These are phyloP conservation scores for Phytophthora podocarpi DNA, from an alignment of 352 stramenopile species.

Conservation along the genomic window DNA sequence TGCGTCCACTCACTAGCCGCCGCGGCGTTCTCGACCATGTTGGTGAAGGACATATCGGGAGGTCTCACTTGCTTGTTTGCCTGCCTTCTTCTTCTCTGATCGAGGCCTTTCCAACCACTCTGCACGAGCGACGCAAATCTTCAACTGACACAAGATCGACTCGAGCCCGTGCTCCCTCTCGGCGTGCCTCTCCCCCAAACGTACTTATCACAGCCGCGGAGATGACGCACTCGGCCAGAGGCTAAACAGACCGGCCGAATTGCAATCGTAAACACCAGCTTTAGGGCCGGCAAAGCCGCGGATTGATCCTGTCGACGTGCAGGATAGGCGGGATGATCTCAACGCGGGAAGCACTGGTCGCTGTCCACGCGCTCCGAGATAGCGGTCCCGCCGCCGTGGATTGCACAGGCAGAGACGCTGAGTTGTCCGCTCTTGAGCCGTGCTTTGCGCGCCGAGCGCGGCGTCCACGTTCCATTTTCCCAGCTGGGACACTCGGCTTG, in stretches of 20 bases:
- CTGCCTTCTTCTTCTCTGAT: background rate
- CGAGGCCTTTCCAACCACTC: conserved; percentile 20
- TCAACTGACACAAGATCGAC: conserved; percentile 53
- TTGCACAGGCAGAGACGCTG: background rate
- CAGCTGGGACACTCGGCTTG: conserved; percentile 32
- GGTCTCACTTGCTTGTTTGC: background rate
- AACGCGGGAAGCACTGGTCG: background rate
- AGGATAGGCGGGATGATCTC: conserved; percentile 3
- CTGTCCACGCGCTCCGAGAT: conserved; percentile 4
- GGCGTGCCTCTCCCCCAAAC: conserved; percentile 12
- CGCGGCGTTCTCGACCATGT: conserved; percentile 34
- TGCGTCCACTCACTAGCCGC: conserved; percentile 31
- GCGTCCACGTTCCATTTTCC: conserved; percentile 35
- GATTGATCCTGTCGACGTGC: background rate
- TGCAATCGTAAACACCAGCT: conserved; percentile 1
- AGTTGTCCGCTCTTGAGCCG: conserved; percentile 6
- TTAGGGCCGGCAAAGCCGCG: background rate
- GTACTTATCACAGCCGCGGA: conserved; percentile 23
- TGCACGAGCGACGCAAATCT: conserved; percentile 50
- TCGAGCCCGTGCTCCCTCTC: background rate
- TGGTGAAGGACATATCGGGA: conserved; percentile 38
- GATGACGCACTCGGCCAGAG: conserved; percentile 33
- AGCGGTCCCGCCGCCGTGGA: background rate
- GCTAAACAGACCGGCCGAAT: conserved; percentile 21
- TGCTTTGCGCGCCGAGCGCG: conserved; percentile 12